phyloP scores from a whole-genome alignment of 176 grass and related monocot species.

The sorghum (Sorghum bicolor) region DNA sequence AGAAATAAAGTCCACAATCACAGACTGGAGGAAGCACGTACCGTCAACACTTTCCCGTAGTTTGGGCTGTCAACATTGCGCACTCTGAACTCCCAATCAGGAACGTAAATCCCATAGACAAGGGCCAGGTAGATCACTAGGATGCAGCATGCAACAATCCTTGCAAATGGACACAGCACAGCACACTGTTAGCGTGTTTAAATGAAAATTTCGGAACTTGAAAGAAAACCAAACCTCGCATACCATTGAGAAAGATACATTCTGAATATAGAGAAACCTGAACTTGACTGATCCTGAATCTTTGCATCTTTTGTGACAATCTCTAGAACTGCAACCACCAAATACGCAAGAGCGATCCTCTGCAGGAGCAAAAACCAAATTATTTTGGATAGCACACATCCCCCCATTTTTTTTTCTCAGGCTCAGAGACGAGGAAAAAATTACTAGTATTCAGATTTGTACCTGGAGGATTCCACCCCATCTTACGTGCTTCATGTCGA shows the following conservation, averaged over 20 bases:
- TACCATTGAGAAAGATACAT: conserved; percentile 74
- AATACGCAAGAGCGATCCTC: conserved; percentile 90
- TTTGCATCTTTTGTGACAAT: conserved; percentile 67
- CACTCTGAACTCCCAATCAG: conserved; percentile 91
- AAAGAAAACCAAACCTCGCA: not conserved
- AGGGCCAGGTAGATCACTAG: conserved; percentile 63
- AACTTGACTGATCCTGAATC: conserved; percentile 51
- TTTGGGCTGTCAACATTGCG: conserved; percentile 44
- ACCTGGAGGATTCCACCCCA: conserved; percentile 97
- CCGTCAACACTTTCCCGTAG: conserved; percentile 61
- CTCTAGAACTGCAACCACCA: conserved; percentile 74
- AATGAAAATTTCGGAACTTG: not conserved
- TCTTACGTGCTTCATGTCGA: conserved; percentile 81
- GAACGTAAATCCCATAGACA: conserved; percentile 75
- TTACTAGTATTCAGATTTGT: no score
- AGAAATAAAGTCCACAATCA: not conserved
- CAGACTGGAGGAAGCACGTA: not conserved
- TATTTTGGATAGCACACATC: not conserved
- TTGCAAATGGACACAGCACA: conserved; percentile 21
- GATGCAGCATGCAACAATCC: conserved; percentile 76
- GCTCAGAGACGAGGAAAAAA: not conserved
- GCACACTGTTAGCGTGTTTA: not conserved
- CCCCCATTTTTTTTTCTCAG: not conserved
- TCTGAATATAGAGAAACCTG: conserved; percentile 60
- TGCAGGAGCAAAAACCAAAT: conserved; percentile 1